Evolutionary conservation across 768 basidiomycete species (phyloP), one percentile per base, ranked within the genome.

Genomic region (Boletus sp.): DNA sequence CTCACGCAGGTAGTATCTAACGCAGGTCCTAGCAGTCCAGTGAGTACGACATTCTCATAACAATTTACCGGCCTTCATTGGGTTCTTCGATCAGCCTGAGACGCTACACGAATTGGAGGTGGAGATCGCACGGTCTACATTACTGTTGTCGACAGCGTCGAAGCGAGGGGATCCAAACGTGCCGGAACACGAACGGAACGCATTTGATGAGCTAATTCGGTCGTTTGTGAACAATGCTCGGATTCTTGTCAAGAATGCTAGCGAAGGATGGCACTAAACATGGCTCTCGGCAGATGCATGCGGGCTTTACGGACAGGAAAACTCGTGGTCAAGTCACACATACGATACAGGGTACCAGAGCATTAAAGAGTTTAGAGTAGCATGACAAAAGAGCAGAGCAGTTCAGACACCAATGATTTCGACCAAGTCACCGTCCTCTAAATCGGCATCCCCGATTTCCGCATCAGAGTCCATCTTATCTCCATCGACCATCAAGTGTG

Each of bases 151-250:
- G 7, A 82, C 87, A 13, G 93, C 89, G 0, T 73, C 77, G 41
- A 85, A 84, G 66, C 82, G 90, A 17, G 79, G 78, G 11, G 85
- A 90, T 54, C 77, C 77, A 45, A 79, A 74, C 56, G 77, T 70
- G 55, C 70, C 79, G 29, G 87, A 88, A 68, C 74, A 74, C 62
- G 92, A 89, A 64, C 80, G 83, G 25, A 79, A 75, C 57, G 84
- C 85, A 7, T 98, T 94, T 67, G 92, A 98, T 67, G 91, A 97
- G 66, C 82, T 97, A 54, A 84, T 99, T 41, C 84, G 90, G 44
- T 91, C 90, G 14, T 90, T 97, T 59, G 85, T 99, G 47, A 97
- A 98, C 65, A 95, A 97, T 59, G 84, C 91, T 4, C 80, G 97
- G 57, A 93, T 97, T 72, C 71, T 98, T 44, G 85, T 87, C 49